Evolutionary conservation across 2,329 filamentous ascomycete species (phyloP), one percentile per base, ranked within the genome.

Genomic region (Colletotrichum incanum): DNA sequence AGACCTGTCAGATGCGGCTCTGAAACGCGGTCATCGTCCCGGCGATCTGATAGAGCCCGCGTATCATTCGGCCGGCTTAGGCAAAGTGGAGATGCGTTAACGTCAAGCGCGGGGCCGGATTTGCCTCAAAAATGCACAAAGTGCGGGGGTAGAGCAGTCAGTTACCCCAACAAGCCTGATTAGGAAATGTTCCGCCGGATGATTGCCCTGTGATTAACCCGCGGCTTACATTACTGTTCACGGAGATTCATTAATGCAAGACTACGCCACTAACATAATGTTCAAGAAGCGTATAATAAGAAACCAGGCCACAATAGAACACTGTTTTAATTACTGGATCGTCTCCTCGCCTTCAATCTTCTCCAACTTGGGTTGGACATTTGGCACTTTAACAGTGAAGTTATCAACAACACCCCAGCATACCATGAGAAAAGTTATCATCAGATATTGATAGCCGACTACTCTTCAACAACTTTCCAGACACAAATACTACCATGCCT

Each of bases 151-250:
- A 5, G 31, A n/a, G 31, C 28, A 31, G 37, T 12, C 34, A 34
- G 55, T 4, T 18, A 34, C 31, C 52, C 9, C 28, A 18, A n/a
- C 3, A n/a, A 5, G 31, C 65, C 59, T 37, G 11, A 68, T 47
- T 43, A 52, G 60, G 60, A 52, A 65, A 60, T 1, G 14, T 23
- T 65, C 45, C 67, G 61, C 67, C 61, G 37, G 28, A 11, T 64
- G 23, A 0, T 34, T 37, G 14, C 28, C 50, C 16, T 23, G 47
- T 18, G 23, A 23, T 18, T 59, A 41, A 26, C 37, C 67, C 67
- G 67, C 67, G 67, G 67, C 49, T 70, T 65, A 55, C 39, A 12
- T 60, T 70, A 41, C 67, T 52, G 20, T 65, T 34, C 45, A 47
- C 26, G 52, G 54, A 34, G 61, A 39, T 59, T 65, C 37, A 61